Evolutionary conservation across 345 rosid genomes (phyloP), one percentile per base, ranked within the genome.

Genomic region (Atalantia buxifolia): DNA sequence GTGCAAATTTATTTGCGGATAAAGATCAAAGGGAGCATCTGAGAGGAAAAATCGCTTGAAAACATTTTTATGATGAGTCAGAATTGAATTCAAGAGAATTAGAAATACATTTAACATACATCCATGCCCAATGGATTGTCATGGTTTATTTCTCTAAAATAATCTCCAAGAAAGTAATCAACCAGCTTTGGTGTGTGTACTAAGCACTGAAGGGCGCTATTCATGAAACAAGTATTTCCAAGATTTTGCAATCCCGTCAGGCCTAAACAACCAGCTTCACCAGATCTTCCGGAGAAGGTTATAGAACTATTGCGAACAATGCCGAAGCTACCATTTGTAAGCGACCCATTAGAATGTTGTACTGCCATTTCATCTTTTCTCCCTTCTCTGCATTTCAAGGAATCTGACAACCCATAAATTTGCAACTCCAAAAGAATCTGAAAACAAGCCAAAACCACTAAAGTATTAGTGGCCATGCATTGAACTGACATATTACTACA

Each of bases 201-300:
- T 85, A 96, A 84, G 94, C 99, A 96, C 87, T 96, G 99, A 76
- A 94, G 88, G 80, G 98, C 86, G 75, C 99, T 96, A 81, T 96
- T 96, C 99, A 96, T 92, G 85, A 96, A 96, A 83, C 99, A 96
- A 76, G 99, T 96, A 83, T 96, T 96, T 85, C 98, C 99, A 72
- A 96, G 94, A 86, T 96, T 96, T 85, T 94, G 99, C 81, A 96
- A 86, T 82, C 98, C 99, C 55, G 97, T 88, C 88, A 96, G 79
- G 76, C 99, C 99, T 86, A 96, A 85, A 77, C 90, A 91, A 78
- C 99, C 99, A 76, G 92, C 92, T 88, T 96, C 98, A 76, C 94
- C 92, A 59, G 93, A 84, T 85, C 84, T 92, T 82, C 88, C 92
- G 78, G 83, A 77, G 76, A 83, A 79, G n/a, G 82, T 77, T 79